Evolutionary conservation across 139 green algal species (phyloP).

Genomic region (Edaphochlamys debaryana): DNA sequence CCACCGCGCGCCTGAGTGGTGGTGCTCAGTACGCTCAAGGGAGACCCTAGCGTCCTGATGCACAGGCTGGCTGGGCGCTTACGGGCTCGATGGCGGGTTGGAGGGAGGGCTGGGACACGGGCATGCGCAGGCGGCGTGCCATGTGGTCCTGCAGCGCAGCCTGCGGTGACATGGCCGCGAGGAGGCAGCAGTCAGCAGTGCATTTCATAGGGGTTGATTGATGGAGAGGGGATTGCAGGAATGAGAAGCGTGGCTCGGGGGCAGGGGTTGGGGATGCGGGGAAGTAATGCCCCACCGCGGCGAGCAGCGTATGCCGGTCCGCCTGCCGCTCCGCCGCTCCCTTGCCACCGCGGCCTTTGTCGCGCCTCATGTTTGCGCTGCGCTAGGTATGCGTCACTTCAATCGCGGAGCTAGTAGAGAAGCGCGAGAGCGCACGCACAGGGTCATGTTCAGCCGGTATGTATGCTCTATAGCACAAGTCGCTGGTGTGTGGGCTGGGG

Average conservation of each 20-base stretch:
- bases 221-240: background rate
- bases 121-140: constrained; percentile 56
- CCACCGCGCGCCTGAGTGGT: too few relatives aligned
- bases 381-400: background rate
- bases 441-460: too few relatives aligned
- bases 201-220: background rate
- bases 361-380: background rate
- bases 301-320: constrained; percentile 37
- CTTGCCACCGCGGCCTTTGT: background rate
- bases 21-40: too few relatives aligned
- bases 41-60: too few relatives aligned
- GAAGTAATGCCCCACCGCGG: constrained; percentile 27
- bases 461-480: too few relatives aligned
- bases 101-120: constrained; percentile 46
- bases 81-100: constrained; percentile 52
- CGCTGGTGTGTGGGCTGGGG: too few relatives aligned
- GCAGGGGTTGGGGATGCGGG: background rate
- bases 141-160: constrained; percentile 69
- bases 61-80: too few relatives aligned
- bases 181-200: too few relatives aligned
- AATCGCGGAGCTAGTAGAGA: too few relatives aligned
- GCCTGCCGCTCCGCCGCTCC: background rate
- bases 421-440: too few relatives aligned
- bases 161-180: constrained; percentile 15
- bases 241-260: background rate